phyloP scores from a whole-genome alignment of 176 grass and related monocot genomes.

The Oryza meridionalis region DNA sequence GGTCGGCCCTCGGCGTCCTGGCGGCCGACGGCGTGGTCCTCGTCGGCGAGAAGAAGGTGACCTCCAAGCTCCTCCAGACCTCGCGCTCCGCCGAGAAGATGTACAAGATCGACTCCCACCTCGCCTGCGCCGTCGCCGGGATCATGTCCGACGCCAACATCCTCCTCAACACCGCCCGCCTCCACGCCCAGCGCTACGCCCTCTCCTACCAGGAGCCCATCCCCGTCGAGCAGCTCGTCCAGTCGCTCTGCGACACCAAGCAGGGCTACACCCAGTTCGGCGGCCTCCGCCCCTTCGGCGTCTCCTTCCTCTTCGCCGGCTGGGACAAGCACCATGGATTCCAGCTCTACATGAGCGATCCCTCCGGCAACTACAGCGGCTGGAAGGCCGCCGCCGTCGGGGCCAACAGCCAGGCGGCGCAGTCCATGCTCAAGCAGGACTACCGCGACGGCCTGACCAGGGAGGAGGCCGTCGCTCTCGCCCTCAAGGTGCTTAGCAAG shows the following conservation, averaged over 20 bases:
- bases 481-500: conserved; percentile 90
- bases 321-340: conserved; percentile 91
- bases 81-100: conserved; percentile 95
- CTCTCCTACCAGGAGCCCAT: conserved; percentile 92
- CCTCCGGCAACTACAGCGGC: conserved; percentile 83
- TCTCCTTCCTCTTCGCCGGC: conserved; percentile 90
- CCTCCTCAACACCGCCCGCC: conserved; percentile 89
- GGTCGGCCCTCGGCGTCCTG: conserved; percentile 80
- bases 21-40: conserved; percentile 73
- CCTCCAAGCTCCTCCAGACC: conserved; percentile 91
- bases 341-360: conserved; percentile 96
- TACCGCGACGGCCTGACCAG: conserved; percentile 81
- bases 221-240: conserved; percentile 91
- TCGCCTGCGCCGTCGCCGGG: conserved; percentile 87
- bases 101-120: conserved; percentile 96
- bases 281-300: conserved; percentile 88
- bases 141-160: conserved; percentile 99
- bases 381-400: conserved; percentile 92
- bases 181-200: conserved; percentile 92
- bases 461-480: conserved; percentile 80
- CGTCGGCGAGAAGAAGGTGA: conserved; percentile 96
- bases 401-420: conserved; percentile 91
- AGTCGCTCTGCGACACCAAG: conserved; percentile 93
- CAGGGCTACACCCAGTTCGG: conserved; percentile 97
- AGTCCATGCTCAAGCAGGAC: conserved; percentile 97